A percentile compares a stretch with the other conserved stretches of the same genome.
Conservation (phyloP, 768 basidiomycete species). For the Vishniacozyma victoriae region DNA sequence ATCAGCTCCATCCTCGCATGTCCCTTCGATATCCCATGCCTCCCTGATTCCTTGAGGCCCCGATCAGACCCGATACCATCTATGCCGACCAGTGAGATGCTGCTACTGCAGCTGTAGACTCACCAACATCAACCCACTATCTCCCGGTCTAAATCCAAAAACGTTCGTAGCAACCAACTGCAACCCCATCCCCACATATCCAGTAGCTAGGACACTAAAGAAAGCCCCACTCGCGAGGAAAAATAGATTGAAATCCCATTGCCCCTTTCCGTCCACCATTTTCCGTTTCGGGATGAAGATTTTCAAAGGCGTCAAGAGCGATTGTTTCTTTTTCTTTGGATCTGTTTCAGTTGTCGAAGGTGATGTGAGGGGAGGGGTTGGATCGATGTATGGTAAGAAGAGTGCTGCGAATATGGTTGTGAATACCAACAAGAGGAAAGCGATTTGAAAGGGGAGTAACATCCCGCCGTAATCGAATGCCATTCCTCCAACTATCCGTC, state of each 20-base stretch:
- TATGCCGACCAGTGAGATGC: background rate
- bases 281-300: slow-evolving; percentile 30
- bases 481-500: slow-evolving; percentile 18
- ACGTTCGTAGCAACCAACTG: slow-evolving; percentile 40
- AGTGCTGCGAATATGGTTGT: slow-evolving; percentile 29
- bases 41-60: too few relatives aligned
- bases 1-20: slow-evolving; percentile 7
- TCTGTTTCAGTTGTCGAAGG: background rate
- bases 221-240: slow-evolving; percentile 38
- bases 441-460: slow-evolving; percentile 36
- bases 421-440: slow-evolving; percentile 33
- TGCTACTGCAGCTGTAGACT: slow-evolving; percentile 3
- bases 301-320: slow-evolving; percentile 33
- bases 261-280: slow-evolving; percentile 5
- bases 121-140: slow-evolving; percentile 28
- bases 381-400: slow-evolving; percentile 44
- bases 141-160: slow-evolving; percentile 36
- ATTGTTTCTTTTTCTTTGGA: slow-evolving; percentile 7
- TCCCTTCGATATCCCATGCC: background rate
- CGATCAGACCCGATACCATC: too few relatives aligned
- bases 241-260: slow-evolving; percentile 23
- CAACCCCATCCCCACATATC: slow-evolving; percentile 36
- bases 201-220: slow-evolving; percentile 38
- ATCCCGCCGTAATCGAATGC: slow-evolving; percentile 16
- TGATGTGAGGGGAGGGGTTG: slow-evolving; percentile 6